Percentiles rank a stretch among this genome's conserved stretches.
phyloP scores from a whole-genome alignment of 306 rosid genomes.

The Lagenaria siceraria region DNA sequence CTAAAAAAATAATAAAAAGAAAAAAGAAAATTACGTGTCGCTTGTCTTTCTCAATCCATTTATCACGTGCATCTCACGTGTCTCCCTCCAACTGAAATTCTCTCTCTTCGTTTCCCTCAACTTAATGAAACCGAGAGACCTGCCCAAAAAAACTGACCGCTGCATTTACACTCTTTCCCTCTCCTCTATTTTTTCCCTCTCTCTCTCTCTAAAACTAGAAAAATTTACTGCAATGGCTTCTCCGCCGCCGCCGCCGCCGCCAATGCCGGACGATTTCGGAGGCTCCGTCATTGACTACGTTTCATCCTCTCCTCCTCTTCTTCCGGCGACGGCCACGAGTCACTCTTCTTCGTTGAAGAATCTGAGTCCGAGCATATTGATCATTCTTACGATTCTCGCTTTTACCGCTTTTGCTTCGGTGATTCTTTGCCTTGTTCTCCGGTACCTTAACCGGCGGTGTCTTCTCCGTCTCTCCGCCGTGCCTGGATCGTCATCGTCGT shows the following conservation, averaged over 20 bases:
- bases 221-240: not conserved
- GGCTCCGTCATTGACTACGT: not conserved
- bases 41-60: not conserved
- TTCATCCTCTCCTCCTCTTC: constrained; percentile 6
- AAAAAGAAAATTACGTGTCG: not conserved
- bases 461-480: constrained; percentile 3
- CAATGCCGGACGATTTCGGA: not conserved
- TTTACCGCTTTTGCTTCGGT: constrained; percentile 4
- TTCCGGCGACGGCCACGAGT: not conserved
- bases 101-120: not conserved
- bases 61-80: constrained; percentile 3
- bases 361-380: constrained; percentile 7
- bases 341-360: constrained; percentile 3
- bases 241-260: constrained; percentile 5
- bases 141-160: constrained; percentile 1
- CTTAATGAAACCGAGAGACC: not conserved
- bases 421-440: constrained; percentile 6
- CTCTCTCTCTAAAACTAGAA: not conserved
- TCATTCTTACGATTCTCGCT: constrained; percentile 4
- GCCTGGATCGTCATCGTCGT: not conserved
- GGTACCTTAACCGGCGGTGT: constrained; percentile 8
- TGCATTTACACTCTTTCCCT: not conserved
- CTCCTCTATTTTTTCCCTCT: not conserved
- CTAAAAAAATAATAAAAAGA: not conserved
- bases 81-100: not conserved